These are phyloP conservation scores for Trichophyton benhamiae DNA, from an alignment of 2,329 filamentous ascomycete genomes.

Conservation along the genomic window DNA sequence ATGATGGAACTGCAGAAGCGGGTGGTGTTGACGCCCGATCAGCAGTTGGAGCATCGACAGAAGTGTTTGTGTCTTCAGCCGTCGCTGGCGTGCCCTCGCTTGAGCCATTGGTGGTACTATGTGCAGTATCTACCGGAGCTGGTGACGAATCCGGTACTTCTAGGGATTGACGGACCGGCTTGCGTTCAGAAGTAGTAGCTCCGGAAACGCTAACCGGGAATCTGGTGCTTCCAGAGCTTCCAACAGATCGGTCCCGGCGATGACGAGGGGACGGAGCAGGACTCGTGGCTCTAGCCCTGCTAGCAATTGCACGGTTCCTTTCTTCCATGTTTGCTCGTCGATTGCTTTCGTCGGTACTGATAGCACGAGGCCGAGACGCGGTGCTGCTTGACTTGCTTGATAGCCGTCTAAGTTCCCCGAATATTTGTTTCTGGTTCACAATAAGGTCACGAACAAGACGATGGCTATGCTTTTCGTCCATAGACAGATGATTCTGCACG, in stretches of 20 bases:
- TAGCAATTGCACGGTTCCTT: slow-evolving; percentile 64
- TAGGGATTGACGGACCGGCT: slow-evolving; percentile 50
- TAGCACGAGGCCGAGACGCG: slow-evolving; percentile 58
- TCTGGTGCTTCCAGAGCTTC: slow-evolving; percentile 50
- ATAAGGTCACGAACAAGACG: slow-evolving; percentile 86
- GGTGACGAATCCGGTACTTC: slow-evolving; percentile 57
- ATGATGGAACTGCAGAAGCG: slow-evolving; percentile 17
- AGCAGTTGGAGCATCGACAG: slow-evolving; percentile 18
- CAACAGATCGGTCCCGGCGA: slow-evolving; percentile 66
- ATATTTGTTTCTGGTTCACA: slow-evolving; percentile 86
- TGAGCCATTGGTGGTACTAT: slow-evolving; percentile 31
- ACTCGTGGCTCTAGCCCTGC: slow-evolving; percentile 60
- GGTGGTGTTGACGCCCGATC: slow-evolving; percentile 23
- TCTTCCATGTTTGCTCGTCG: slow-evolving; percentile 90
- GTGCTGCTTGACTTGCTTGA: slow-evolving; percentile 23
- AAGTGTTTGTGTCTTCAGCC: slow-evolving; percentile 15
- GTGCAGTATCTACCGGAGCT: slow-evolving; percentile 19
- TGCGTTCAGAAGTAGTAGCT: slow-evolving; percentile 38
- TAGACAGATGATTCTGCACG: slow-evolving; percentile 74
- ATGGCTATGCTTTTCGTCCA: slow-evolving; percentile 90
- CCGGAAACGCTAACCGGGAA: slow-evolving; percentile 70
- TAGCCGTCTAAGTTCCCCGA: slow-evolving; percentile 80
- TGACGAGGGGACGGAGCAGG: slow-evolving; percentile 48
- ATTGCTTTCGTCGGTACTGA: slow-evolving; percentile 92
- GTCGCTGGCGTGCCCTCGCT: slow-evolving; percentile 16